phyloP scores from a whole-genome alignment of 257 asterid genomes.

The Agastache rugosa region DNA sequence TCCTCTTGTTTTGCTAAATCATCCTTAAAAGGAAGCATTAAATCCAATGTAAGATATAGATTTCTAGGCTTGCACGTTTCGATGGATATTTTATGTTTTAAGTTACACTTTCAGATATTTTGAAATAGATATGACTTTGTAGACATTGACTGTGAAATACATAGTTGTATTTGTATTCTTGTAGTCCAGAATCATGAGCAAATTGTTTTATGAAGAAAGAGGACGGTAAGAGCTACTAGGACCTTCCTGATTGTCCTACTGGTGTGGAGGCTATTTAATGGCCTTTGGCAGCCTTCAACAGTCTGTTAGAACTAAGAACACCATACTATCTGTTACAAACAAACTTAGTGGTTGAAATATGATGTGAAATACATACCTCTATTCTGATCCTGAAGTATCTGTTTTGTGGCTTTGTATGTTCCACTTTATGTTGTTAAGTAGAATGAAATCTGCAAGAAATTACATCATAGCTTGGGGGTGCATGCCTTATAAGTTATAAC shows the following conservation, averaged over 20 bases:
- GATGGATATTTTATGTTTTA: neutral
- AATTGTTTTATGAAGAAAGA: neutral
- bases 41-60: neutral
- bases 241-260: slow-evolving; percentile 15
- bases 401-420: slow-evolving; percentile 23
- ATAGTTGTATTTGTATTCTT: neutral
- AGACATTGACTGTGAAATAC: slow-evolving; percentile 15
- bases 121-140: slow-evolving; percentile 1
- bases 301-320: slow-evolving; percentile 22
- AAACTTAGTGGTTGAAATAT: slow-evolving; percentile 27
- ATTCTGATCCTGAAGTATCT: slow-evolving; percentile 19
- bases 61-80: slow-evolving; percentile 24
- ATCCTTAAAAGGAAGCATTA: slow-evolving; percentile 14
- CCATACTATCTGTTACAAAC: neutral
- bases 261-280: neutral
- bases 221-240: neutral
- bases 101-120: slow-evolving; percentile 9
- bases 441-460: slow-evolving; percentile 17
- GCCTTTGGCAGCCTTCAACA: slow-evolving; percentile 21
- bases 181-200: slow-evolving; percentile 22
- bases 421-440: slow-evolving; percentile 13
- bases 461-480: slow-evolving; percentile 33
- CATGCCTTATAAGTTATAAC: slow-evolving; percentile 25
- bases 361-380: slow-evolving; percentile 20
- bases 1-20: slow-evolving; percentile 5